A percentile compares a stretch with the other conserved stretches of the same genome.
Conservation (phyloP, 2,329 filamentous ascomycete species). For the Didymella keratinophila region DNA sequence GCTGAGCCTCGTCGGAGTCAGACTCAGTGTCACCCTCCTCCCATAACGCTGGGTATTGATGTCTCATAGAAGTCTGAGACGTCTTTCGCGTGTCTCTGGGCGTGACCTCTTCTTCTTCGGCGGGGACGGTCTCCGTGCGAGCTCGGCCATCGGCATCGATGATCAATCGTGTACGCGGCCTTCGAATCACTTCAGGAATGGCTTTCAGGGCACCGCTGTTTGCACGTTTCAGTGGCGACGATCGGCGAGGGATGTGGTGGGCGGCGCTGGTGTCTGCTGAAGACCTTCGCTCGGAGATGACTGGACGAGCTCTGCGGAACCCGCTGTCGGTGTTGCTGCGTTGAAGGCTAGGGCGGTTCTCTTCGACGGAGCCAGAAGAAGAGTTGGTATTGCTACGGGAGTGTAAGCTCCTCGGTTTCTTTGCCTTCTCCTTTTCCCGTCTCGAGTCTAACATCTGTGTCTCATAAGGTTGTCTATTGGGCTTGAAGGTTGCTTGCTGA, state of each 20-base stretch:
- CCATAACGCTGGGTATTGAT: conserved; percentile 57
- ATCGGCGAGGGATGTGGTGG: conserved; percentile 51
- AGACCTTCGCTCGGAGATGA: conserved; percentile 42
- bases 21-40: conserved; percentile 51
- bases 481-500: conserved; percentile 28
- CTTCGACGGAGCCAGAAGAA: conserved; percentile 47
- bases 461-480: conserved; percentile 50
- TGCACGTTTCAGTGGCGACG: conserved; percentile 58
- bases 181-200: conserved; percentile 55
- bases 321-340: conserved; percentile 58
- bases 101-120: conserved; percentile 47
- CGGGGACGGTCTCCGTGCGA: conserved; percentile 55
- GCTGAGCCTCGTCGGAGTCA: conserved; percentile 45
- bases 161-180: conserved; percentile 55
- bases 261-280: conserved; percentile 30
- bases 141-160: conserved; percentile 59
- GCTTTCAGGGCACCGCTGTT: conserved; percentile 53
- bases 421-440: conserved; percentile 45
- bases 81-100: conserved; percentile 33
- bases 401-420: conserved; percentile 46
- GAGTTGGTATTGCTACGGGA: conserved; percentile 52
- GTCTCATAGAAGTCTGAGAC: conserved; percentile 38
- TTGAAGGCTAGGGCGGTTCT: conserved; percentile 47
- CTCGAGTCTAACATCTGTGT: conserved; percentile 47
- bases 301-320: conserved; percentile 39